Base-by-base conservation (phyloP, 2,329 filamentous ascomycete species). In the Beauveria caledonica region DNA sequence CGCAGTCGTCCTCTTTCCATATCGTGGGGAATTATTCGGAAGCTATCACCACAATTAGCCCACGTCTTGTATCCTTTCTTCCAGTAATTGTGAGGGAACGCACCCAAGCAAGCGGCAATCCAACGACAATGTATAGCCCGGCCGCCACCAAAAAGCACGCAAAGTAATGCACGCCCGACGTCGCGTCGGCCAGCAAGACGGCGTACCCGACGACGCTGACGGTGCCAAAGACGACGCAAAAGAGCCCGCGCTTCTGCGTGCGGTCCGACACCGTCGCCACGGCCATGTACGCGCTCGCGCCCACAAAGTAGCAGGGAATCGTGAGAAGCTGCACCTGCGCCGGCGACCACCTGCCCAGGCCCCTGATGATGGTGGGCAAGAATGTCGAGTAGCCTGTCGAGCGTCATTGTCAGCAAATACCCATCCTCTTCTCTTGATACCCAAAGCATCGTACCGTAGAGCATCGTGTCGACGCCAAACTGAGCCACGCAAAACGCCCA, bases 241-340 rank as follows among this genome's bases (percentile, higher is more conserved):
- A 89, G 0, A 89, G 64, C 0, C 81, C 88, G 45, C 89, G 82
- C 60, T 76, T 79, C 72, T 90, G 87, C 63, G 80, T 77, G 59
- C 80, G 79, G 69, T 93, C 89, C 5, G 86, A 90, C 49, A 89
- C 72, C 66, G 80, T 82, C 0, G 88, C 88, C 2, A 84, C 77
- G 9, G 77, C 64, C 70, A 92, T 82, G 70, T 91, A 92, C 0
- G 81, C 82, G 6, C 86, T 77, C 0, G 88, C 88, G 4, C 89
- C 89, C 5, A 91, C 71, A 5, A 84, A 83, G 69, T 92, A 92
- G 71, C 87, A 90, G 0, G 89, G 89, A 51, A 93, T 88, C 0
- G 89, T 92, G 39, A 92, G 80, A 36, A 89, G 83, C 70, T 92
- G 89, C 6, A 90, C 83, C 67, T 89, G 78, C 0, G 87, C 82